Evolutionary conservation across 345 rosid genomes (phyloP).

Genomic region (Rhizophora apiculata): DNA sequence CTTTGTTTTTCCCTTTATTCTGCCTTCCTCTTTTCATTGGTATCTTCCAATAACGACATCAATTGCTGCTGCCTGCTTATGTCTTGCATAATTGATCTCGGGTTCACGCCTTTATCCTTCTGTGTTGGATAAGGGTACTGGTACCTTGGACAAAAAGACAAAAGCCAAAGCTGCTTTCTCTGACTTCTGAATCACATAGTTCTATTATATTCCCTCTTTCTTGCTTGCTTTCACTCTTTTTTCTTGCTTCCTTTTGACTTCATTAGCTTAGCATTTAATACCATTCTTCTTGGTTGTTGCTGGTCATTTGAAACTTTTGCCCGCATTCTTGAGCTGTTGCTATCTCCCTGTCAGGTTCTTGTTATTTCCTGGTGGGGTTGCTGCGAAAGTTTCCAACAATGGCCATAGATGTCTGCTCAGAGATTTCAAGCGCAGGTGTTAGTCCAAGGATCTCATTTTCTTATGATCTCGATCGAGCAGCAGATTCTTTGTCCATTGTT

Average conservation of each 20-base stretch:
- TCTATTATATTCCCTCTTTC: neutral
- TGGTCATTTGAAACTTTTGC: slow-evolving; percentile 28
- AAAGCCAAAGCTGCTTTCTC: slow-evolving; percentile 49
- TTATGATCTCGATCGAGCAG: slow-evolving; percentile 45
- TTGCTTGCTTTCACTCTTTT: neutral
- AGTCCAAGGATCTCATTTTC: slow-evolving; percentile 84
- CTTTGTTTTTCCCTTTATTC: slow-evolving; percentile 23
- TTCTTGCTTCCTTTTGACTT: slow-evolving; percentile 26
- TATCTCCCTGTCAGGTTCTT: neutral
- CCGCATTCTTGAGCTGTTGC: slow-evolving; percentile 19
- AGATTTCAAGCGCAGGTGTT: slow-evolving; percentile 50
- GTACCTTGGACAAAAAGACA: slow-evolving; percentile 15
- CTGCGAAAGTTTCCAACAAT: slow-evolving; percentile 18
- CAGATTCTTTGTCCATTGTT: slow-evolving; percentile 30
- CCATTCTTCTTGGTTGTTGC: neutral
- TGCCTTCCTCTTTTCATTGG: slow-evolving; percentile 21
- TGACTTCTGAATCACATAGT: slow-evolving; percentile 40
- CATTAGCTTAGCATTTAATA: slow-evolving; percentile 22
- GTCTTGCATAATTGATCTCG: slow-evolving; percentile 13
- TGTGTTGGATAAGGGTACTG: slow-evolving; percentile 3
- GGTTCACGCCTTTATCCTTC: neutral
- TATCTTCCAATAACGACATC: slow-evolving; percentile 17
- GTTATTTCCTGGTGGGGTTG: neutral
- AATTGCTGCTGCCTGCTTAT: slow-evolving; percentile 7
- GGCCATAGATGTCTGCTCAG: slow-evolving; percentile 80